Evolutionary conservation across 345 rosid genomes (phyloP).

Genomic region (Angophora floribunda): DNA sequence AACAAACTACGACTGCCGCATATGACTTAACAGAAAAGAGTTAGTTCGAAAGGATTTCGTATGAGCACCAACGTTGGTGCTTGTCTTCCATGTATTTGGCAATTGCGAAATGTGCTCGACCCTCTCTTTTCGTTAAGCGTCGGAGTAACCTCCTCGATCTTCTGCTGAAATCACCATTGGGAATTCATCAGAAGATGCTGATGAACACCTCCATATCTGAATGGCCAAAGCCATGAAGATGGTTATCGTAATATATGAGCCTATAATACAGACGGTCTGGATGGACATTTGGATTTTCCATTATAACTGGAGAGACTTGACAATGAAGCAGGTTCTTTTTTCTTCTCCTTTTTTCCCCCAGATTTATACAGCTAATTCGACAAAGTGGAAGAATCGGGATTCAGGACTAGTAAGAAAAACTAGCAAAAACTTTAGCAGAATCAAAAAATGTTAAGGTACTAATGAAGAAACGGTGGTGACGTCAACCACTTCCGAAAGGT

Average conservation of each 20-base stretch:
- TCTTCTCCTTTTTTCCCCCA: background rate
- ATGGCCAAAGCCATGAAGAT: background rate
- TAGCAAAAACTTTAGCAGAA: background rate
- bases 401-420: background rate
- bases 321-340: background rate
- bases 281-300: background rate
- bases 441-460: background rate
- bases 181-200: background rate
- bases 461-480: background rate
- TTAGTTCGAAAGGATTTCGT: background rate
- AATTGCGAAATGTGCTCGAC: background rate
- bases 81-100: background rate
- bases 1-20: background rate
- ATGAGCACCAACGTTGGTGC: background rate
- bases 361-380: background rate
- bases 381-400: background rate
- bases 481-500: background rate
- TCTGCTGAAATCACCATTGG: background rate
- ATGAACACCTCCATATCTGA: background rate
- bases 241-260: background rate
- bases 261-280: background rate
- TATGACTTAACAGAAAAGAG: background rate
- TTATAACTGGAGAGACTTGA: background rate
- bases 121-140: background rate
- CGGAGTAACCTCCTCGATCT: background rate